Percentiles rank a stretch among this genome's conserved stretches.
Evolutionary conservation across 176 grass and related monocot species (phyloP).

Genomic region (Musa schizocarpa): DNA sequence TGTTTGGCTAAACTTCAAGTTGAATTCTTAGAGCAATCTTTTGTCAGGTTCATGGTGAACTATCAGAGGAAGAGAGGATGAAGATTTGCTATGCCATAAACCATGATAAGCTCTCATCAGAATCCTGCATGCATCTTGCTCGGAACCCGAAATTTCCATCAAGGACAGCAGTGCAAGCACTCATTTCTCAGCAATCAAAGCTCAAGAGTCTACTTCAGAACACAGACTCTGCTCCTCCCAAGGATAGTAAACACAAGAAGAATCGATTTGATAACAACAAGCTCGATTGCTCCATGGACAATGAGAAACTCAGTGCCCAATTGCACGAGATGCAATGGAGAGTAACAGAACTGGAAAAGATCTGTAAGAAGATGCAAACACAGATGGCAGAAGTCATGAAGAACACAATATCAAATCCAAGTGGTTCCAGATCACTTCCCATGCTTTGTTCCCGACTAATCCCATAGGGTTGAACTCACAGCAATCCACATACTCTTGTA

Average conservation of each 20-base stretch:
- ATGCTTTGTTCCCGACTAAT: slow-evolving; percentile 80
- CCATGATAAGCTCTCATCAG: slow-evolving; percentile 84
- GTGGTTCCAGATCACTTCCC: slow-evolving; percentile 53
- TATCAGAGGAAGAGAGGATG: slow-evolving; percentile 82
- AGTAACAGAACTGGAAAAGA: slow-evolving; percentile 80
- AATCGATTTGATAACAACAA: slow-evolving; percentile 22
- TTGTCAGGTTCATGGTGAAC: slow-evolving; percentile 44
- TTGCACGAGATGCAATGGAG: slow-evolving; percentile 86
- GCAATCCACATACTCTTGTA: slow-evolving; percentile 20
- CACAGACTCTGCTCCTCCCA: slow-evolving; percentile 14
- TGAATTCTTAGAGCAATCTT: not conserved
- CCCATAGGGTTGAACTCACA: not conserved
- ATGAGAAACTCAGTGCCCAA: slow-evolving; percentile 67
- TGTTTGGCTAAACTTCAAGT: not conserved
- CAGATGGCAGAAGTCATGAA: slow-evolving; percentile 77
- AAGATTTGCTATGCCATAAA: slow-evolving; percentile 64
- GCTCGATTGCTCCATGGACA: slow-evolving; percentile 62
- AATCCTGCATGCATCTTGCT: slow-evolving; percentile 80
- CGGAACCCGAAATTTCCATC: slow-evolving; percentile 58
- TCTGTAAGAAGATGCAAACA: slow-evolving; percentile 73
- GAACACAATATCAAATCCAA: slow-evolving; percentile 11
- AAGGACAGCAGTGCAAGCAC: slow-evolving; percentile 66
- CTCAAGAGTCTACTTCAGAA: slow-evolving; percentile 61
- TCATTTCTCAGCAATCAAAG: slow-evolving; percentile 65
- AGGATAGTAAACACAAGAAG: slow-evolving; percentile 1